phyloP scores from a whole-genome alignment of 352 stramenopile genomes.

The Peronosclerospora sorghi region DNA sequence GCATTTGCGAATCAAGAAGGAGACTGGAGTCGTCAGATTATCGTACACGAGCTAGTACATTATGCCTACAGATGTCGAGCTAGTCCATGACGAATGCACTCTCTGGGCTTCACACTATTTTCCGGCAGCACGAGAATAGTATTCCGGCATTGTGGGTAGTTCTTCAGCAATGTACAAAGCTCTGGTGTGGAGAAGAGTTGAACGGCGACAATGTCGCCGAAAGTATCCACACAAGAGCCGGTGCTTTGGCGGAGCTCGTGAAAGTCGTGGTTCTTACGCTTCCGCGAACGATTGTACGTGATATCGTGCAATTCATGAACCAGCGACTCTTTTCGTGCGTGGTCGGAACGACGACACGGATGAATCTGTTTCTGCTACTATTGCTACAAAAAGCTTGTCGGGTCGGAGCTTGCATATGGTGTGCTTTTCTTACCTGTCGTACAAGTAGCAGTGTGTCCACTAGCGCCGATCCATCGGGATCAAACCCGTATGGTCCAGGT shows the following conservation, averaged over 20 bases:
- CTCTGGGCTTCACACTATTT: slow-evolving; percentile 26
- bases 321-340: slow-evolving; percentile 39
- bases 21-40: slow-evolving; percentile 33
- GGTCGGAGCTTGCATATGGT: slow-evolving; percentile 15
- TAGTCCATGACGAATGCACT: slow-evolving; percentile 15
- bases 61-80: slow-evolving; percentile 25
- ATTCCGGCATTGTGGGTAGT: slow-evolving; percentile 28
- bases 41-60: slow-evolving; percentile 33
- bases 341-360: slow-evolving; percentile 15
- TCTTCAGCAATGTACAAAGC: slow-evolving; percentile 42
- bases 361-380: slow-evolving; percentile 47
- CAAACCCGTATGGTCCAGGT: slow-evolving; percentile 38
- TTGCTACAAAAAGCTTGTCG: slow-evolving; percentile 39
- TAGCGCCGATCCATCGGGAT: slow-evolving; percentile 19
- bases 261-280: slow-evolving; percentile 26
- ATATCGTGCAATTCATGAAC: slow-evolving; percentile 30
- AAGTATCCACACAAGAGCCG: slow-evolving; percentile 20
- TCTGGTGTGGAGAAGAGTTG: slow-evolving; percentile 48
- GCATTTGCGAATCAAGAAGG: slow-evolving; percentile 4
- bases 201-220: background rate
- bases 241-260: slow-evolving; percentile 35
- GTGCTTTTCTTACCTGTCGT: slow-evolving; percentile 21
- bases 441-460: slow-evolving; percentile 31
- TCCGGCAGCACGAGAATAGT: slow-evolving; percentile 4
- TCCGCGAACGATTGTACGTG: slow-evolving; percentile 6